These are phyloP conservation scores for Coemansia guatemalensis DNA, from an alignment of 192 early-diverging fungal genomes.

Conservation along the genomic window DNA sequence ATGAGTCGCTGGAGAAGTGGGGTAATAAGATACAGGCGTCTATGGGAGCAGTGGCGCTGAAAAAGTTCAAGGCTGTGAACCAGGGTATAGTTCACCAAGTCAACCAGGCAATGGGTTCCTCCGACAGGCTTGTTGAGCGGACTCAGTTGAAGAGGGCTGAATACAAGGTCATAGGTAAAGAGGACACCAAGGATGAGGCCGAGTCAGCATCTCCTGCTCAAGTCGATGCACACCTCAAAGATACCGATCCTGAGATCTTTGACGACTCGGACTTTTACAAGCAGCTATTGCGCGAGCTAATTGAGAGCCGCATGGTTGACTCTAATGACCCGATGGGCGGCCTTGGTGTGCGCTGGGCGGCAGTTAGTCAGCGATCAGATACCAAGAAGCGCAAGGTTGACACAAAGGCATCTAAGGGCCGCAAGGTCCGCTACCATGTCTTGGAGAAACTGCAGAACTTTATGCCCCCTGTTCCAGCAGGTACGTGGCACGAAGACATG, in stretches of 20 bases:
- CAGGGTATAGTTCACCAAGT: conserved; percentile 78
- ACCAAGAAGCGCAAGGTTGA: conserved; percentile 73
- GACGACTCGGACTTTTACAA: conserved; percentile 97
- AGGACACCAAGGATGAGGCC: not conserved
- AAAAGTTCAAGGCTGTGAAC: conserved; percentile 97
- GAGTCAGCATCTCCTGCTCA: conserved; percentile 6
- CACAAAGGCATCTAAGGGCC: conserved; percentile 87
- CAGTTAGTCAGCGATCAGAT: conserved; percentile 66
- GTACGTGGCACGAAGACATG: conserved; percentile 94
- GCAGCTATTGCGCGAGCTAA: conserved; percentile 89
- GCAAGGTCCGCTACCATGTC: conserved; percentile 90
- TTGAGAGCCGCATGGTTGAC: conserved; percentile 90
- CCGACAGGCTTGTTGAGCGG: conserved; percentile 78
- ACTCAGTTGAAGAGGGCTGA: conserved; percentile 81
- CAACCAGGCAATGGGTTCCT: conserved; percentile 64
- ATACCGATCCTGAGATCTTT: conserved; percentile 73
- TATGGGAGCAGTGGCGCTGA: conserved; percentile 67
- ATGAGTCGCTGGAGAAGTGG: conserved; percentile 92
- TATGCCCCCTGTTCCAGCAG: conserved; percentile 89
- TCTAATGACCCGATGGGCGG: conserved; percentile 81
- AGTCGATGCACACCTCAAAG: conserved; percentile 65
- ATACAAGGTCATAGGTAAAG: conserved; percentile 55
- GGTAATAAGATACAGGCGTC: conserved; percentile 80
- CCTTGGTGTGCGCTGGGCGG: conserved; percentile 80
- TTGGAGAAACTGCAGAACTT: conserved; percentile 96